phyloP scores from a whole-genome alignment of 2,329 filamentous ascomycete species.

The Alternaria postmessia region DNA sequence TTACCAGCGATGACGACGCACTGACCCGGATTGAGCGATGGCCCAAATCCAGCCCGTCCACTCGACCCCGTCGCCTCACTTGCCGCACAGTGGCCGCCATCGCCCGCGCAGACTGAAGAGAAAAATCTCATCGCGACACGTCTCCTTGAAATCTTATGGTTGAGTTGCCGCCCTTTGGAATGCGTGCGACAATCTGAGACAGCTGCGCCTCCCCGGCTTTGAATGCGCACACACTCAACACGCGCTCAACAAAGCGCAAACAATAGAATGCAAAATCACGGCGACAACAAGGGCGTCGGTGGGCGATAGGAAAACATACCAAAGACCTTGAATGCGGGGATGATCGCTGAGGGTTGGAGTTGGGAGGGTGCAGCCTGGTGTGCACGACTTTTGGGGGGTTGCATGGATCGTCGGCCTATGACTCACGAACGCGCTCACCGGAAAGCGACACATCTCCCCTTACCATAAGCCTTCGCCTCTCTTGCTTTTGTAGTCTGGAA shows the following conservation, averaged over 20 bases:
- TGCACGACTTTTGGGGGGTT: conserved; percentile 18
- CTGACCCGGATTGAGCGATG: conserved; percentile 28
- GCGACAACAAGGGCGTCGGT: conserved; percentile 11
- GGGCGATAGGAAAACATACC: conserved; percentile 10
- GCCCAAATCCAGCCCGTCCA: conserved; percentile 24
- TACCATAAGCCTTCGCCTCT: conserved; percentile 18
- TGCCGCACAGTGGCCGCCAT: conserved; percentile 23
- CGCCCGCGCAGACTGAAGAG: conserved; percentile 18
- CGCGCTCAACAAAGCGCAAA: conserved; percentile 10
- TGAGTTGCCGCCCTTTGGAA: conserved; percentile 26
- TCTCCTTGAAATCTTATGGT: conserved; percentile 3
- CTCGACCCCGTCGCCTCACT: conserved; percentile 35
- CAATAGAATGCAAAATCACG: conserved; percentile 12
- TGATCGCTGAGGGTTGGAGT: conserved; percentile 3
- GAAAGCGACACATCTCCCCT: conserved; percentile 23
- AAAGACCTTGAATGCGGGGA: conserved; percentile 7
- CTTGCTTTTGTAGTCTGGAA: conserved; percentile 8
- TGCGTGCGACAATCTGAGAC: conserved; percentile 30
- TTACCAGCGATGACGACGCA: conserved; percentile 37
- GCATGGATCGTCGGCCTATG: conserved; percentile 28
- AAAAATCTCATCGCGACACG: conserved; percentile 24
- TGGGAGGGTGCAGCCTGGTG: conserved; percentile 17
- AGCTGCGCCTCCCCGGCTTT: conserved; percentile 23
- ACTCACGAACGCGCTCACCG: conserved; percentile 34
- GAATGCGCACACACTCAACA: background rate